Base-by-base conservation (phyloP, 305 asterid genomes). In the Solanum hybrid region DNA sequence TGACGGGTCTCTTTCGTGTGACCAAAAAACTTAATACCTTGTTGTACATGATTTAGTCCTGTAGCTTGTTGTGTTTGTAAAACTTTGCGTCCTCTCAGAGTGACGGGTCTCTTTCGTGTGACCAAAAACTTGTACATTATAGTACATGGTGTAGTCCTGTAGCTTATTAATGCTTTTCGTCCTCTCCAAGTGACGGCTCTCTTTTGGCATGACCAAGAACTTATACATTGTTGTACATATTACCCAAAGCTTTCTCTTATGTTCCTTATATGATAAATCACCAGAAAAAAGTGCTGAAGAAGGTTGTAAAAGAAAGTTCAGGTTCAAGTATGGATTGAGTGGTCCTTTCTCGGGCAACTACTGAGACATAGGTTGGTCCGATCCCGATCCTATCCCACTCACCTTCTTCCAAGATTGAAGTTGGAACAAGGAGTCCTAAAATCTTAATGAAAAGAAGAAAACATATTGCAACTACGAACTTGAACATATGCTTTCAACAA, bases 71-170 rank as follows among this genome's bases (percentile, higher is more conserved):
- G 69, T 88, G n/a, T 34, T 77, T 81, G 80, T 51, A 18, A 79
- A 33, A 42, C 33, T 89, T 35, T 35, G 80, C 87, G 90, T 89
- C 87, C 90, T 79, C 86, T 78, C 37, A 4, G 79, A 89, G 90
- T 9, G 90, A 89, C 34, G 90, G 90, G 42, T 88, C 90, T 81
- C 46, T 16, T 42, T 82, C 10, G 87, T 82, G 87, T 82, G 87
- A 87, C 61, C 89, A 36, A 24, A 71, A 37, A 42, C 34, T 71
- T 35, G 28, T 36, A 67, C 67, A 87, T 35, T n/a, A 16, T 74
- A 74, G 80, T 67, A 64, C 80, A 33, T 24, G 64, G 39, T 75
- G 81, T 46, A 86, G 33, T 86, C 28, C 14, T 51, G 42, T 61
- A 86, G 77, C 76, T 86, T 79, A 33, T 67, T 36, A 13, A 73